Percentiles rank a stretch among this genome's conserved stretches.
Evolutionary conservation across 768 basidiomycete genomes (phyloP).

Genomic region (Pisolithus microcarpus): DNA sequence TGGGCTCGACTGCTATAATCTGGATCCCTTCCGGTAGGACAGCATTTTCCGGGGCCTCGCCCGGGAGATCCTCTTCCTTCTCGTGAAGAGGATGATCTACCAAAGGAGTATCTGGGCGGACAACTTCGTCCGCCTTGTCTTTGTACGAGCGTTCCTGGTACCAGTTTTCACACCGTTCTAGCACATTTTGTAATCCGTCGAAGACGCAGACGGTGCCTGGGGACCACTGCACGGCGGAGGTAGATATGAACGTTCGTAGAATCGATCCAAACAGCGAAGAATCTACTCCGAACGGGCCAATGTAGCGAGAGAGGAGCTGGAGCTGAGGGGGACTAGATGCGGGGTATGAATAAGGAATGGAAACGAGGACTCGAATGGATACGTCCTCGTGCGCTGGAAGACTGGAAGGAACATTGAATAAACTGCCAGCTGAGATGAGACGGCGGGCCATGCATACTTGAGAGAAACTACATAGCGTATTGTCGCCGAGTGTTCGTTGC

Average conservation of each 20-base stretch:
- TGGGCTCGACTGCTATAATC: constrained; percentile 69
- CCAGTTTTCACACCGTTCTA: constrained; percentile 64
- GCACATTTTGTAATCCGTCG: constrained; percentile 73
- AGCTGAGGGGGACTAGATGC: constrained; percentile 65
- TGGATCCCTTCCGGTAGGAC: constrained; percentile 54
- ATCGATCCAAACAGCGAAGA: constrained; percentile 68
- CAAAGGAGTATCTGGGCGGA: constrained; percentile 43
- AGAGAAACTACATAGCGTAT: constrained; percentile 61
- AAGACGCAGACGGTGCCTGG: constrained; percentile 75
- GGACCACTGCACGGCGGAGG: constrained; percentile 69
- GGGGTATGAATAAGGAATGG: constrained; percentile 58
- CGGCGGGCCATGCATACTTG: constrained; percentile 40
- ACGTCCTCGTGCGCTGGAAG: constrained; percentile 49
- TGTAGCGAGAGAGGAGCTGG: constrained; percentile 77
- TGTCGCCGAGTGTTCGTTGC: constrained; percentile 24
- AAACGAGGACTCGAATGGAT: constrained; percentile 49
- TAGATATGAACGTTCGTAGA: constrained; percentile 74
- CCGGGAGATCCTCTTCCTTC: constrained; percentile 4
- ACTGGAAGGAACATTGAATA: constrained; percentile 24
- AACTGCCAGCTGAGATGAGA: neutral
- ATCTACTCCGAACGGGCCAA: constrained; percentile 74
- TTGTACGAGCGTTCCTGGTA: constrained; percentile 57
- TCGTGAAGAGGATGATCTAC: constrained; percentile 8
- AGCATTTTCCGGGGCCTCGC: constrained; percentile 6
- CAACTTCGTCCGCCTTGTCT: constrained; percentile 47